Conservation (phyloP, 345 rosid species). For the Eucalyptus pauciflora region DNA sequence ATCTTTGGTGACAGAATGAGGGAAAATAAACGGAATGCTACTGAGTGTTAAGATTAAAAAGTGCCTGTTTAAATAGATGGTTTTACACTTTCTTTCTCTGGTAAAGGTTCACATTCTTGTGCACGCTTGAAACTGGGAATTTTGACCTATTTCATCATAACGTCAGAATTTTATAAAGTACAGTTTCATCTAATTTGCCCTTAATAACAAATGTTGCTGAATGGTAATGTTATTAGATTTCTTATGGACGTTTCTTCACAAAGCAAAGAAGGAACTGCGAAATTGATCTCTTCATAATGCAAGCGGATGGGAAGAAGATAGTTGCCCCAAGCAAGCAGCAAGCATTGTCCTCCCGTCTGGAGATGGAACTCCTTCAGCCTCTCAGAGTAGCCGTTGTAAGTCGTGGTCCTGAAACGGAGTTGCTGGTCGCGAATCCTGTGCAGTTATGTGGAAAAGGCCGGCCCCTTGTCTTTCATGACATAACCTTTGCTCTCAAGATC, state of each 20-base stretch:
- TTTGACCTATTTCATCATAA: background rate
- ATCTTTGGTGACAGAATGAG: background rate
- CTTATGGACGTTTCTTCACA: constrained; percentile 72
- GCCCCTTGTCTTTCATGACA: constrained; percentile 85
- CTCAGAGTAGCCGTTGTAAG: constrained; percentile 67
- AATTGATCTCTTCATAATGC: constrained; percentile 83
- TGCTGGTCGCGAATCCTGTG: constrained; percentile 86
- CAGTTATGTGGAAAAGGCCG: constrained; percentile 92
- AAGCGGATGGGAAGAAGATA: constrained; percentile 79
- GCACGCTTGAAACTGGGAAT: background rate
- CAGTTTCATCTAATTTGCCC: background rate
- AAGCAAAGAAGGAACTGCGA: constrained; percentile 56
- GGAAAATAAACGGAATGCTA: background rate
- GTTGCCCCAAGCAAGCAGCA: constrained; percentile 75
- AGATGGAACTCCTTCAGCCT: constrained; percentile 65
- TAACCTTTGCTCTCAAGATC: constrained; percentile 76
- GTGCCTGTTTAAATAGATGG: background rate
- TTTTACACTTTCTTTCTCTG: background rate
- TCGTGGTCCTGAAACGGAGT: constrained; percentile 90
- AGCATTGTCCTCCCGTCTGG: constrained; percentile 48
- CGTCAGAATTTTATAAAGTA: background rate
- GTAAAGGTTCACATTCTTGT: background rate
- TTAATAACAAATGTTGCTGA: background rate
- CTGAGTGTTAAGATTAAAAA: background rate
- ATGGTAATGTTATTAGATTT: constrained; percentile 35